Conservation (phyloP, 176 grass and related monocot genomes). For the Carex parvula region DNA sequence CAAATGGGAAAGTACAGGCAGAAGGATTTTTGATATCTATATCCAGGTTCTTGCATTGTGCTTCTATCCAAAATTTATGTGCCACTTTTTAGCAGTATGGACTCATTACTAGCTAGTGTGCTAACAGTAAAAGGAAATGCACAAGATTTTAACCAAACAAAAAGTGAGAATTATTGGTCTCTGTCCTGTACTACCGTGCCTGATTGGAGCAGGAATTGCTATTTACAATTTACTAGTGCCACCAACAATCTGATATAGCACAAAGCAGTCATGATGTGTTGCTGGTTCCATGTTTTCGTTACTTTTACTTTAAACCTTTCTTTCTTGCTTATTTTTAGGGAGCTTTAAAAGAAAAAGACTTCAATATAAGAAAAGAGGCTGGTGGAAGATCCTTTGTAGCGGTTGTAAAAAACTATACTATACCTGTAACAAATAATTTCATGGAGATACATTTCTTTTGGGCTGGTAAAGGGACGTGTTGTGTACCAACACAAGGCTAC, state of each 20-base stretch:
- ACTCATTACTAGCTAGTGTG: background rate
- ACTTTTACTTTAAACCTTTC: background rate
- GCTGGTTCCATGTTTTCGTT: background rate
- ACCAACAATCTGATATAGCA: background rate
- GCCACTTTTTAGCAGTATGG: background rate
- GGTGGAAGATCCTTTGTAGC: slow-evolving; percentile 53
- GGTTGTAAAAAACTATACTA: slow-evolving; percentile 46
- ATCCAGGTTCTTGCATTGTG: slow-evolving; percentile 49
- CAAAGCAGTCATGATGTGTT: background rate
- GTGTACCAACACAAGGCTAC: slow-evolving; percentile 68
- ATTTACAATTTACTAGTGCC: background rate
- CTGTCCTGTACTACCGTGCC: background rate
- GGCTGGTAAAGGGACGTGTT: slow-evolving; percentile 91
- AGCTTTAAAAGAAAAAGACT: slow-evolving; percentile 53
- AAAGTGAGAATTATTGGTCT: background rate
- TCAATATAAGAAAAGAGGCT: slow-evolving; percentile 83
- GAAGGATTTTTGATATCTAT: slow-evolving; percentile 87
- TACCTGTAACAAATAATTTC: slow-evolving; percentile 73
- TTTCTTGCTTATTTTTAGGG: slow-evolving; percentile 42
- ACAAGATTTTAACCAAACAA: background rate
- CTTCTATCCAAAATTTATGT: background rate
- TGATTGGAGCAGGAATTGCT: background rate
- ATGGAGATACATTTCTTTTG: slow-evolving; percentile 95
- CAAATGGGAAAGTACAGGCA: slow-evolving; percentile 46
- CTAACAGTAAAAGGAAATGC: background rate